phyloP scores from a whole-genome alignment of 345 rosid genomes.

The Eucalyptus coolabah region DNA sequence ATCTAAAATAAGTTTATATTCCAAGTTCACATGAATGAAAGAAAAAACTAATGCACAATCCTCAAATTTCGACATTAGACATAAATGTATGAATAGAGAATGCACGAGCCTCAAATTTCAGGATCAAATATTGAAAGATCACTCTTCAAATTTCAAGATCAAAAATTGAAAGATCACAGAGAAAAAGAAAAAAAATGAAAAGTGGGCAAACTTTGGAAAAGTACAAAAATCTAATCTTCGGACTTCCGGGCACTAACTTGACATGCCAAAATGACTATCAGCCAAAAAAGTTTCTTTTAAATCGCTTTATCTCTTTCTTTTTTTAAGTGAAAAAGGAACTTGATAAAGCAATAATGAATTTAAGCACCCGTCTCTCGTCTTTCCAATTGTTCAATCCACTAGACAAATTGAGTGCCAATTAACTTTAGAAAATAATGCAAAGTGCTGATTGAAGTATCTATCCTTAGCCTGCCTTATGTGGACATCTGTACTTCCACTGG shows the following conservation, averaged over 20 bases:
- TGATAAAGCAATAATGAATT: not conserved
- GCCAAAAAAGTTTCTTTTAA: not conserved
- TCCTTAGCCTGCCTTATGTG: not conserved
- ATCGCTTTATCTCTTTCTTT: not conserved
- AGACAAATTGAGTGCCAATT: not conserved
- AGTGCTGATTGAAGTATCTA: not conserved
- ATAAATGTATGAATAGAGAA: not conserved
- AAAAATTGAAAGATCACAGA: not conserved
- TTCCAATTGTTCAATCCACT: not conserved
- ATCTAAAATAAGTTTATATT: not conserved
- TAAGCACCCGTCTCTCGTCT: not conserved
- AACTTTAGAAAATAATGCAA: not conserved
- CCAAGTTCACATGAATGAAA: not conserved
- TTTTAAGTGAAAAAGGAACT: not conserved
- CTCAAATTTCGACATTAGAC: not conserved
- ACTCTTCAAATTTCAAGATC: not conserved
- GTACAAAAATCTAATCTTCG: not conserved
- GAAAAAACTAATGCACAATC: not conserved
- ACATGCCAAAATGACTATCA: not conserved
- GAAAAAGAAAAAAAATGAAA: not conserved
- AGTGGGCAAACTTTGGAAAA: not conserved
- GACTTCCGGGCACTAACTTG: not conserved
- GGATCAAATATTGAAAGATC: too few species aligned
- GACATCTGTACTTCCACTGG: not conserved
- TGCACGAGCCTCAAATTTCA: not conserved